Percentiles rank a stretch among this genome's conserved stretches.
phyloP scores from a whole-genome alignment of 164 flowering plant genomes.

The Stephania japonica region DNA sequence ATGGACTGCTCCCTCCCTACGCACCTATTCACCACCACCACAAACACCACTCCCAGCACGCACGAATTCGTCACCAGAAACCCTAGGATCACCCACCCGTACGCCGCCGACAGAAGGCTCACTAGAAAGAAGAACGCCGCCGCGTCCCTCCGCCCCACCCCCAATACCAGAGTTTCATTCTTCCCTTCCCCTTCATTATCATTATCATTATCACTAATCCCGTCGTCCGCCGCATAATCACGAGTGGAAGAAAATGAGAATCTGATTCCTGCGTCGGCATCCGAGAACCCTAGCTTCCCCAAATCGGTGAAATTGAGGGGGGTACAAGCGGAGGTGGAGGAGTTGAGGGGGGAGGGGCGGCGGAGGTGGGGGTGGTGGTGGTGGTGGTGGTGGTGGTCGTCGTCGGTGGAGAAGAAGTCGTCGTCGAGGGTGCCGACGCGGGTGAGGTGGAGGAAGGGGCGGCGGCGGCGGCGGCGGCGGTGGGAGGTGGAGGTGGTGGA shows the following conservation, averaged over 20 bases:
- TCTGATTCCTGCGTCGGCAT: slow-evolving; percentile 16
- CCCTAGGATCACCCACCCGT: slow-evolving; percentile 84
- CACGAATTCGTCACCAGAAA: slow-evolving; percentile 75
- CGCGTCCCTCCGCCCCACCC: slow-evolving; percentile 57
- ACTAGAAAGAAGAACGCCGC: slow-evolving; percentile 64
- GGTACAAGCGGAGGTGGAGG: slow-evolving; percentile 68
- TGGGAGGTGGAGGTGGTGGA: slow-evolving; percentile 55
- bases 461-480: slow-evolving; percentile 36
- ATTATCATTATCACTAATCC: slow-evolving; percentile 2
- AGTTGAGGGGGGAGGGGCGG: slow-evolving; percentile 75
- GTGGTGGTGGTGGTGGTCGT: slow-evolving; percentile 40
- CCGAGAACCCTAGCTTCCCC: slow-evolving; percentile 16
- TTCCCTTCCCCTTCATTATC: slow-evolving; percentile 12
- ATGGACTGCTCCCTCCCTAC: slow-evolving; percentile 44
- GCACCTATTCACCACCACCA: slow-evolving; percentile 51
- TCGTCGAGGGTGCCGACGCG: slow-evolving; percentile 84
- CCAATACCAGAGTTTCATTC: slow-evolving; percentile 26
- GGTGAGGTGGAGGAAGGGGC: slow-evolving; percentile 75
- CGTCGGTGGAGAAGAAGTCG: slow-evolving; percentile 78
- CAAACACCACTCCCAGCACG: slow-evolving; percentile 62
- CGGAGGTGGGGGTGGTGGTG: slow-evolving; percentile 41
- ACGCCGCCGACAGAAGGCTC: slow-evolving; percentile 65
- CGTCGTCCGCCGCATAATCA: too few relatives aligned
- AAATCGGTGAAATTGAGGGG: slow-evolving; percentile 22
- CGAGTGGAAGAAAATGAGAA: background rate